Evolutionary conservation across 2,329 filamentous ascomycete species (phyloP).

Genomic region (Akanthomyces lecanii): DNA sequence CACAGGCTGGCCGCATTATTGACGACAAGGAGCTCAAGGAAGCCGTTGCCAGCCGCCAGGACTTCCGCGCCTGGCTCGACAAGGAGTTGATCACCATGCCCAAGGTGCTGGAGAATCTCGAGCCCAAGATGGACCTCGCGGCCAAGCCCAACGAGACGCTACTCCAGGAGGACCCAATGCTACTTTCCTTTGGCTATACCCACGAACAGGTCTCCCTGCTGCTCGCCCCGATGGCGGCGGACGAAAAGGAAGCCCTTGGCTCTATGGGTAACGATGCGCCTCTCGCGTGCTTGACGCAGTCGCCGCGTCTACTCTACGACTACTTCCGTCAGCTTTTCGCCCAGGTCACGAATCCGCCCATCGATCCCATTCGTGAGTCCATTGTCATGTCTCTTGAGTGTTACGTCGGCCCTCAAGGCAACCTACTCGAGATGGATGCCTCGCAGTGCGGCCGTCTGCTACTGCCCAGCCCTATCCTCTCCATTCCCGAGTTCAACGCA

Average conservation of each 20-base stretch:
- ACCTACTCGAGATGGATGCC: constrained; percentile 87
- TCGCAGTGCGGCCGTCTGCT: constrained; percentile 83
- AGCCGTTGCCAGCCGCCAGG: constrained; percentile 77
- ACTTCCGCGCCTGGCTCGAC: constrained; percentile 87
- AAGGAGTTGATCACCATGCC: constrained; percentile 80
- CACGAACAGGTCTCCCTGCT: constrained; percentile 92
- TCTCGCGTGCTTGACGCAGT: constrained; percentile 83
- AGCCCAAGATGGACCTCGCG: constrained; percentile 59
- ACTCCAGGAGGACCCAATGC: constrained; percentile 77
- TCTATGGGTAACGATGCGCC: constrained; percentile 98
- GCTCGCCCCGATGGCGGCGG: constrained; percentile 90
- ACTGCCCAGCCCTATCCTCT: constrained; percentile 83
- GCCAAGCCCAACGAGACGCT: constrained; percentile 63
- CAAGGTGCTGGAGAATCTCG: constrained; percentile 61
- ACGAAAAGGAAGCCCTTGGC: constrained; percentile 93
- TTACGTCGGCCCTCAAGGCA: constrained; percentile 93
- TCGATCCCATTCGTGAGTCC: constrained; percentile 93
- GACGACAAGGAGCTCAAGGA: constrained; percentile 90
- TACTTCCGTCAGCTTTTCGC: constrained; percentile 98
- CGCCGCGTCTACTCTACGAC: constrained; percentile 84
- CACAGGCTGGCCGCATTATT: constrained; percentile 82
- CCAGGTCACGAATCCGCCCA: constrained; percentile 95
- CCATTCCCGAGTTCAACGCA: constrained; percentile 85
- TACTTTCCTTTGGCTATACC: constrained; percentile 89
- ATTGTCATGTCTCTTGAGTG: constrained; percentile 98